These are phyloP conservation scores for Aphanomyces stellatus DNA, from an alignment of 352 stramenopile genomes.

Conservation along the genomic window DNA sequence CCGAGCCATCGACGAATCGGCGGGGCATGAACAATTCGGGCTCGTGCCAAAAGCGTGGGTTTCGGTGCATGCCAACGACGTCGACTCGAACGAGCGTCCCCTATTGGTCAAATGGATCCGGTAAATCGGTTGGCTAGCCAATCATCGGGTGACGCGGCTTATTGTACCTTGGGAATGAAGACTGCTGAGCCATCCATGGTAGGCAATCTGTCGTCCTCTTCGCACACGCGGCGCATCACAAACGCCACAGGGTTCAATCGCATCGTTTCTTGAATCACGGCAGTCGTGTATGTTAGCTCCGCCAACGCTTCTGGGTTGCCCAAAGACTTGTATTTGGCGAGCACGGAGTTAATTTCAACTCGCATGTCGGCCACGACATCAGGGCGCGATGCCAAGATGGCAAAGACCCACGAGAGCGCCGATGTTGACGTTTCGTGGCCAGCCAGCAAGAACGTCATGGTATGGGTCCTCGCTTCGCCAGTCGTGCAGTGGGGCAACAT, in stretches of 20 bases:
- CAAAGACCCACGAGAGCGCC: neutral
- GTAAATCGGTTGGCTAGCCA: neutral
- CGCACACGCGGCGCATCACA: conserved; percentile 18
- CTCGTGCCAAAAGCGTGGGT: conserved; percentile 34
- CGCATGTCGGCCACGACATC: neutral
- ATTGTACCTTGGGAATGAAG: conserved; percentile 20
- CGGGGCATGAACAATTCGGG: conserved; percentile 30
- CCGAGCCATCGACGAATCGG: conserved; percentile 25
- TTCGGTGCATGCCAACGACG: conserved; percentile 29
- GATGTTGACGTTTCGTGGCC: conserved; percentile 2
- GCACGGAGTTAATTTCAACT: conserved; percentile 23
- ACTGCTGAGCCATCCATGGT: neutral
- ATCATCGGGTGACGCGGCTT: neutral
- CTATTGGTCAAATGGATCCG: conserved; percentile 21
- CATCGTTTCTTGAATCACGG: conserved; percentile 38
- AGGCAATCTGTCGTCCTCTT: conserved; percentile 4
- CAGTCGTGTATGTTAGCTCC: conserved; percentile 35
- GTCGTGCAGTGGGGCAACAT: neutral
- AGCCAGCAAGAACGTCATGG: conserved; percentile 27
- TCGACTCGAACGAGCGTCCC: conserved; percentile 28
- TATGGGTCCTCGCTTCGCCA: neutral
- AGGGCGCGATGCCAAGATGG: neutral
- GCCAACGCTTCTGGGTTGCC: conserved; percentile 25
- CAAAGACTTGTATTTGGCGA: conserved; percentile 29
- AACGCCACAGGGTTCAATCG: conserved; percentile 30